Conservation (phyloP, 169 alveolate species). For the Plasmodium berghei region DNA sequence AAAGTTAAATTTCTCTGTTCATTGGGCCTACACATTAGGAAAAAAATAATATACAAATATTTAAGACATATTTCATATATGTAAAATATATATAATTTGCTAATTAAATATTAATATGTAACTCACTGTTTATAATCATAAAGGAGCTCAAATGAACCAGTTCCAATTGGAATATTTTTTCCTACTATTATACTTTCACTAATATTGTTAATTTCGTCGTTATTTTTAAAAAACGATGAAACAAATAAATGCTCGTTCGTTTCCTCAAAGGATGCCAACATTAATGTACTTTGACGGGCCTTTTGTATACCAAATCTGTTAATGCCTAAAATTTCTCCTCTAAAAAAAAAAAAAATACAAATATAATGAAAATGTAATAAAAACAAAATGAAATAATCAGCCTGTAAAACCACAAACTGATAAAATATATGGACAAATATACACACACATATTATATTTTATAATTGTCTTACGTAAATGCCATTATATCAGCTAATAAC, state of each 20-base stretch:
- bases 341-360: constrained; percentile 15
- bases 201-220: constrained; percentile 94
- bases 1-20: constrained; percentile 39
- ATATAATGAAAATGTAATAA: constrained; percentile 17
- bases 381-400: not conserved
- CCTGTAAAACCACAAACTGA: no score
- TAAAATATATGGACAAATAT: not conserved
- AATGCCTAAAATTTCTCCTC: constrained; percentile 96
- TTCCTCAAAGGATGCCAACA: constrained; percentile 99
- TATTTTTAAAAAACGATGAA: constrained; percentile 95
- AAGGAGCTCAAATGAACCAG: constrained; percentile 92
- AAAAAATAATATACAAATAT: not conserved
- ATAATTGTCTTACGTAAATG: constrained; percentile 91
- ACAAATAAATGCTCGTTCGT: constrained; percentile 98
- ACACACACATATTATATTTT: not conserved
- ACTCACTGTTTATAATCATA: constrained; percentile 67
- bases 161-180: constrained; percentile 94
- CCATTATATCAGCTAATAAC: constrained; percentile 97
- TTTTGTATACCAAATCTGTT: constrained; percentile 97
- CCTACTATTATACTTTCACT: constrained; percentile 98
- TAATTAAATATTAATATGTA: not conserved
- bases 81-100: not conserved
- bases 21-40: constrained; percentile 13
- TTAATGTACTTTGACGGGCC: constrained; percentile 97
- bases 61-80: not conserved